These are phyloP conservation scores for Tolypocladium ovalisporum DNA, from an alignment of 2,329 filamentous ascomycete genomes.

Conservation along the genomic window DNA sequence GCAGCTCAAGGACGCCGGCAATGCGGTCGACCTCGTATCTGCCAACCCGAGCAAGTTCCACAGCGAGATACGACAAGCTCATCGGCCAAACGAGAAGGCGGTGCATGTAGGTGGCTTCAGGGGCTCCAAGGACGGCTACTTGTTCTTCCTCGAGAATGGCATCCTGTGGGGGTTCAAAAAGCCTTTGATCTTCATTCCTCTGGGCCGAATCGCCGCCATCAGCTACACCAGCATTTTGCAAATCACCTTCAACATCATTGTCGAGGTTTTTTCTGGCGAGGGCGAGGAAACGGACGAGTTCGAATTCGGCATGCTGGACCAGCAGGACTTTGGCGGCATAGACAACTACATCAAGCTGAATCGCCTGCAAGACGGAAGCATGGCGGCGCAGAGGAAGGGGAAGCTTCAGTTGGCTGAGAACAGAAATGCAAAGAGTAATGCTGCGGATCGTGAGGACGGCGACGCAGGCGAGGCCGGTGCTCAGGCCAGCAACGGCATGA, in stretches of 20 bases:
- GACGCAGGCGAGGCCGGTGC: constrained; percentile 14
- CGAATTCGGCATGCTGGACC: constrained; percentile 60
- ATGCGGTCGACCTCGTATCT: constrained; percentile 35
- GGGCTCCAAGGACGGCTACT: constrained; percentile 56
- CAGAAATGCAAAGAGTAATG: constrained; percentile 33
- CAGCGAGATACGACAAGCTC: constrained; percentile 43
- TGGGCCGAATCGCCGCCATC: constrained; percentile 49
- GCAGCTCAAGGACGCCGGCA: constrained; percentile 38
- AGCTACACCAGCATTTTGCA: constrained; percentile 59
- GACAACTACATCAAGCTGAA: constrained; percentile 53
- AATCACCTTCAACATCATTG: constrained; percentile 56
- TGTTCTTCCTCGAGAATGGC: constrained; percentile 56
- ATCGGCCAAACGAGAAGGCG: constrained; percentile 49
- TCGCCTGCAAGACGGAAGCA: constrained; percentile 53
- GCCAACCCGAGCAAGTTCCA: constrained; percentile 47
- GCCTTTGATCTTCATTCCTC: constrained; percentile 52
- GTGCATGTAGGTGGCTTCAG: constrained; percentile 57
- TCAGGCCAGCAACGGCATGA: constrained; percentile 28
- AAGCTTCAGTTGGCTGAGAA: constrained; percentile 54
- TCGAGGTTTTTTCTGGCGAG: constrained; percentile 44
- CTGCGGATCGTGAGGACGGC: constrained; percentile 26
- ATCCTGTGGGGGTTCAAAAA: constrained; percentile 65
- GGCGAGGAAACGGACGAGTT: constrained; percentile 45
- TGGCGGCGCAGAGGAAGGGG: constrained; percentile 57
- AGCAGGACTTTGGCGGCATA: constrained; percentile 55